Evolutionary conservation across 2,329 filamentous ascomycete genomes (phyloP).

Genomic region (Cordyceps sp.): DNA sequence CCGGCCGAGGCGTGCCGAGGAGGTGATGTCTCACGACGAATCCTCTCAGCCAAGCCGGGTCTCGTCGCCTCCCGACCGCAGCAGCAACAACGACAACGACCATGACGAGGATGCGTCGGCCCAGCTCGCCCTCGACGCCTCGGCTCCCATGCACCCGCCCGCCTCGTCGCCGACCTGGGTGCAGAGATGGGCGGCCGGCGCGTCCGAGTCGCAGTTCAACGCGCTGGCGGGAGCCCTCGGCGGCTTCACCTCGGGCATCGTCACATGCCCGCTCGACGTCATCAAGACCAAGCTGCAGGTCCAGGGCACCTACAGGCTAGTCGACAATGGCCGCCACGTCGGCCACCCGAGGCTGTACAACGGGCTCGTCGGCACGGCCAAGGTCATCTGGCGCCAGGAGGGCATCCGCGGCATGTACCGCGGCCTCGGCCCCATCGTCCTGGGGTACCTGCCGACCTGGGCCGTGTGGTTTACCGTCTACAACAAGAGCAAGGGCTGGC

Average conservation of each 20-base stretch:
- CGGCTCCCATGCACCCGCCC: conserved; percentile 13
- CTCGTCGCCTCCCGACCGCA: conserved; percentile 13
- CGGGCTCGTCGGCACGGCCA: conserved; percentile 74
- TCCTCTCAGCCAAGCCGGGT: conserved; percentile 16
- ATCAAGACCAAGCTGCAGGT: conserved; percentile 98
- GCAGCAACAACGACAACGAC: too few relatives aligned
- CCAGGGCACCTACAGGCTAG: conserved; percentile 62
- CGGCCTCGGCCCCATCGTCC: conserved; percentile 80
- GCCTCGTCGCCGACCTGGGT: conserved; percentile 23
- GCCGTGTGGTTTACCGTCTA: conserved; percentile 97
- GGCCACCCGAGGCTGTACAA: conserved; percentile 53
- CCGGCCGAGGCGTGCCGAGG: conserved; percentile 1
- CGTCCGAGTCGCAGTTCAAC: conserved; percentile 53
- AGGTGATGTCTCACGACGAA: conserved; percentile 35
- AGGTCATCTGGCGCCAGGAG: conserved; percentile 74
- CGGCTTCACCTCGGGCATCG: conserved; percentile 81
- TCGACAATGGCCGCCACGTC: conserved; percentile 29
- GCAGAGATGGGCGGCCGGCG: conserved; percentile 37
- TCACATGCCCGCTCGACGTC: conserved; percentile 93
- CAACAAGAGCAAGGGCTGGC: conserved; percentile 66
- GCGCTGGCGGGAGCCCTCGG: conserved; percentile 76
- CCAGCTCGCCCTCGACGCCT: conserved; percentile 11
- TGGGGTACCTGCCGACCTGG: conserved; percentile 96
- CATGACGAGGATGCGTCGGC: conserved; percentile 19
- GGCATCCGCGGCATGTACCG: conserved; percentile 83